Base-by-base conservation (phyloP, 164 flowering plant species). In the Aristolochia fimbriata region DNA sequence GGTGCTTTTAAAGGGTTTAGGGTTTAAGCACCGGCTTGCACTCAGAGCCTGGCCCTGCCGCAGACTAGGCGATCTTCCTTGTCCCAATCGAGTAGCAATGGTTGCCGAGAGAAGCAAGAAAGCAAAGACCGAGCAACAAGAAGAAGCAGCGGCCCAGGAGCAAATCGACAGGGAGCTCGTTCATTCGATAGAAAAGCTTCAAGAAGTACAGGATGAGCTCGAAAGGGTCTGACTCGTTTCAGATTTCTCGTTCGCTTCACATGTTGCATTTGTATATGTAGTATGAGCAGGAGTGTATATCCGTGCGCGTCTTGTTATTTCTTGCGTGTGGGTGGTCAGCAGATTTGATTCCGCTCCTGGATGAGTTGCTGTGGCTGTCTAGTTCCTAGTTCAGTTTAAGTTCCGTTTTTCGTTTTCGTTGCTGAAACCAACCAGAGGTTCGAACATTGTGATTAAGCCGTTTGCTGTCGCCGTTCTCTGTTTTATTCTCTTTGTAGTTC, bases 201-300 rank as follows among this genome's bases (percentile, higher is more conserved):
- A 78, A 64, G 79, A 78, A 49, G 31, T 73, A 37, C 82, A 78
- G 64, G 78, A 76, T 51, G 74, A 78, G 54, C 76, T 78, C 10
- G 82, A 78, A 24, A 73, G 73, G 78, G 82, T 78, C 16, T 15
- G 57, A 11, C 4, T 47, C 14, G n/a, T 50, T 25, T 47, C 13
- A 31, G 33, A 14, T 10, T 33, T 57, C 8, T 20, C 7, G 43
- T 13, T 22, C 9, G 7, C 8, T 22, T 21, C n/a, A 21, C 8
- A 5, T 22, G 24, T 15, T 17, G n/a, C 15, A 8, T 37, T 19
- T n/a, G 5, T 21, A 4, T 31, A 12, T 19, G 27, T 56, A 22
- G 24, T 43, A 48, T 46, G 9, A n/a, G 6, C 37, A 49, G 12
- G 12, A 23, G 8, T 16, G 30, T 5, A 5, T 27, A 2, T 27